Base-by-base conservation (phyloP, 2,329 filamentous ascomycete genomes). In the Rutstroemia sp. region DNA sequence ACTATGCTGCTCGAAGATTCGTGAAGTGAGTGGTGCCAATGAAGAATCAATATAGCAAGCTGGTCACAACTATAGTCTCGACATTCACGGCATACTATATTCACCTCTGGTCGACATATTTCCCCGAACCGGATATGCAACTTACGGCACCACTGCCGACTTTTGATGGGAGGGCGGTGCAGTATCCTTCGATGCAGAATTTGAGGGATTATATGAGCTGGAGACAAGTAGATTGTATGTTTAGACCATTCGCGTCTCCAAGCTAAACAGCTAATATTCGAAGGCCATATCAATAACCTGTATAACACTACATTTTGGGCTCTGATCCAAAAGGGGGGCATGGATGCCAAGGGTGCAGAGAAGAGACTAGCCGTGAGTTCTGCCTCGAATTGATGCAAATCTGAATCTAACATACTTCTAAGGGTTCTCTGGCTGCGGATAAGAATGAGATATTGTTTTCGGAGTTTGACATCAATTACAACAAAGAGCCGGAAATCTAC, bases 251-350 rank as follows among this genome's bases (percentile, higher is more conserved):
- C 8, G 17, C 14, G 14, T 50, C 42, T 45, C 42, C 19, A 7
- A 10, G 12, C 19, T 12, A 19, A 23, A 21, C 14, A n/a, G 37
- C 57, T 64, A 34, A 66, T 38, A 25, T 41, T 12, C 38, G 10
- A 58, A 92, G 89, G 89, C 63, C 94, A 99, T 70, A 95, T 99
- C 65, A 99, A 99, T 72, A 99, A 99, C 67, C 80, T 99, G 4
- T 99, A 96, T 73, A 99, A 99, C 70, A 99, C 94, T 0, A 89
- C 90, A 0, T 97, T 97, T 71, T 99, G 94, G 94, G 78, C 86
- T 0, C 76, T 99, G 65, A 87, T 97, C 21, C 83, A 89, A 61
- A 76, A 83, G 48, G 92, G 89, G 2, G 88, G 86, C 0, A 80
- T 94, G 75, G 84, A 81, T 52, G 81, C 83, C 30, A 86, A 84